Percentiles rank a stretch among this genome's conserved stretches.
Conservation (phyloP, 139 green algal species). For the Bryopsis sp. region DNA sequence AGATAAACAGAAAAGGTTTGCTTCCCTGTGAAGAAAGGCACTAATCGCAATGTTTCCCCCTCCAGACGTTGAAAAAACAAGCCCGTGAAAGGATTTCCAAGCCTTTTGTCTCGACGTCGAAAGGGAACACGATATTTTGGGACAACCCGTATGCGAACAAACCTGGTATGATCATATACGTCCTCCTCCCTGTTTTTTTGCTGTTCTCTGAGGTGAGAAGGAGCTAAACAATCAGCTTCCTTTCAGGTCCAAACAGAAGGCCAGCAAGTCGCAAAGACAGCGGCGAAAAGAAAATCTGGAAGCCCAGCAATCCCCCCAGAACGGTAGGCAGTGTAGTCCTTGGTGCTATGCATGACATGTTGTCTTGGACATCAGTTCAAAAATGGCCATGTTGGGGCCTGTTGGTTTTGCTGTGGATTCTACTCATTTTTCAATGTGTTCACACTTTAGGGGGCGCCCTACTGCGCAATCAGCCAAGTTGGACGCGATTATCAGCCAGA, state of each 20-base stretch:
- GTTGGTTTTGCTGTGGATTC: neutral
- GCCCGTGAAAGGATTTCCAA: neutral
- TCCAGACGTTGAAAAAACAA: neutral
- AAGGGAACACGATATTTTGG: neutral
- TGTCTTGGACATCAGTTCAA: neutral
- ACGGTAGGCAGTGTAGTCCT: neutral
- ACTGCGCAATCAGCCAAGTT: neutral
- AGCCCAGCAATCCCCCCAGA: neutral
- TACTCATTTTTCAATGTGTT: conserved; percentile 3
- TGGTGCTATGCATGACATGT: neutral
- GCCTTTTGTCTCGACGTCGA: neutral
- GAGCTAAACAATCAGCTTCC: neutral
- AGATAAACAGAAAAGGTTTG: neutral
- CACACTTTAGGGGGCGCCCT: neutral
- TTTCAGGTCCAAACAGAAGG: too few relatives aligned
- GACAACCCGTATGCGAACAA: neutral
- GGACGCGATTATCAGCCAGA: neutral
- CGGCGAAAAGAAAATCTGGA: neutral
- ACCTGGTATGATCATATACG: neutral
- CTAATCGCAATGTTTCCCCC: neutral
- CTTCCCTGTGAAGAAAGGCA: neutral
- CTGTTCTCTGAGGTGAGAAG: neutral
- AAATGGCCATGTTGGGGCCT: neutral
- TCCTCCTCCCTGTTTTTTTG: neutral
- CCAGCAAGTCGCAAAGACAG: neutral